These are phyloP conservation scores for Termitomyces sp. DNA, from an alignment of 768 basidiomycete genomes.

Conservation along the genomic window DNA sequence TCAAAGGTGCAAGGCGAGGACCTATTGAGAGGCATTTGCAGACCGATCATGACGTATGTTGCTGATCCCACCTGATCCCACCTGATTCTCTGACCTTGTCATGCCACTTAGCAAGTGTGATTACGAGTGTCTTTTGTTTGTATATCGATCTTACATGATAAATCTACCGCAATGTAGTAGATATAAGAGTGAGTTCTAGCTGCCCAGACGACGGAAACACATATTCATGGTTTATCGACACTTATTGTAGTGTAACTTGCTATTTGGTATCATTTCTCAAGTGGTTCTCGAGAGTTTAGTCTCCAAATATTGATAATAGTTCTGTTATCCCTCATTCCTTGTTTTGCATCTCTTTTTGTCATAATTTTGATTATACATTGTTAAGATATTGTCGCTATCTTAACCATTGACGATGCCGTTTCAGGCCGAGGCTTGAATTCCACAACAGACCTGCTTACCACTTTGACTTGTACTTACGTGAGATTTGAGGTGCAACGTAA, in stretches of 20 bases:
- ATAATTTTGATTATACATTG: background rate
- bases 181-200: too few species aligned
- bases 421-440: background rate
- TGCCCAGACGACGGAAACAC: too few species aligned
- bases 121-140: too few species aligned
- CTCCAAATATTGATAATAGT: background rate
- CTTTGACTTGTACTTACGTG: background rate
- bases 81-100: background rate
- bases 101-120: too few species aligned
- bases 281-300: background rate
- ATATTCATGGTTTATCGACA: too few species aligned
- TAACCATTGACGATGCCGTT: background rate
- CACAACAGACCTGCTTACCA: too few species aligned
- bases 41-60: constrained; percentile 15
- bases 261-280: too few species aligned
- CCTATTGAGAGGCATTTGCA: constrained; percentile 17
- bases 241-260: too few species aligned
- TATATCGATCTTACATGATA: too few species aligned
- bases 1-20: too few species aligned
- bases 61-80: background rate
- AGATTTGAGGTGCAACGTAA: background rate
- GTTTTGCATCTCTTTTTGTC: background rate
- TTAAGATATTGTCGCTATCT: background rate
- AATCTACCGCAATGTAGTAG: too few species aligned
- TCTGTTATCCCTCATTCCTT: background rate